Base-by-base conservation (phyloP, 176 grass and related monocot species). In the Phoenix dactylifera region DNA sequence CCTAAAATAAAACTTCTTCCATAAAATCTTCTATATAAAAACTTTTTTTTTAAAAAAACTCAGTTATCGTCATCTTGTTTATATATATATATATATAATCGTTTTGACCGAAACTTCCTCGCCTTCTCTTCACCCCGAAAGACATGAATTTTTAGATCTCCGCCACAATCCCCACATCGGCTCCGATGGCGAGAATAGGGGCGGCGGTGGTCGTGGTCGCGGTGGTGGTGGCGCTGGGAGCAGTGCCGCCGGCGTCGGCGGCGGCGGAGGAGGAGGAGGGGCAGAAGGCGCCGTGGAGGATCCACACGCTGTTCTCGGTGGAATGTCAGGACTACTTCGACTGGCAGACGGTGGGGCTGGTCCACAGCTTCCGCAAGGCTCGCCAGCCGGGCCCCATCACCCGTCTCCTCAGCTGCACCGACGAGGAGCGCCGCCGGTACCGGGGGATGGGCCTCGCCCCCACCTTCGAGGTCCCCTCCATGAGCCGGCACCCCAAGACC, bases 251-350 rank as follows among this genome's bases (percentile, higher is more conserved):
- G 23, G 24, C 49, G n/a, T 16, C 26, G n/a, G 5, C 18, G 16
- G 26, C 26, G 28, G 1, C 50, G 6, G 65, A 10, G 52, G 24
- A 9, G 19, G 56, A 22, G 18, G 54, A 48, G 50, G 70, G 22
- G 16, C 60, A 32, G 54, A 58, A 51, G n/a, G 62, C 53, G 29
- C 62, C 73, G 44, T 71, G 73, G 93, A 75, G 84, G 70, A 76
- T 98, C 58, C 93, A 98, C 82, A 89, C 87, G 24, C 74, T 98
- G 67, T 92, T 98, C 81, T 98, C 93, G 15, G 87, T 98, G 73
- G 93, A 98, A 52, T 98, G 87, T 67, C 81, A 89, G 67, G 74
- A 92, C 64, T 98, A 98, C 79, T 98, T 98, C 79, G 87, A 98
- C 73, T 98, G 87, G 93, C 87, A 98, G 73, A 79, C 87, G 49